Percentiles rank a stretch among this genome's conserved stretches.
Evolutionary conservation across 192 early-diverging fungal genomes (phyloP).

Genomic region (Coemansia sp.): DNA sequence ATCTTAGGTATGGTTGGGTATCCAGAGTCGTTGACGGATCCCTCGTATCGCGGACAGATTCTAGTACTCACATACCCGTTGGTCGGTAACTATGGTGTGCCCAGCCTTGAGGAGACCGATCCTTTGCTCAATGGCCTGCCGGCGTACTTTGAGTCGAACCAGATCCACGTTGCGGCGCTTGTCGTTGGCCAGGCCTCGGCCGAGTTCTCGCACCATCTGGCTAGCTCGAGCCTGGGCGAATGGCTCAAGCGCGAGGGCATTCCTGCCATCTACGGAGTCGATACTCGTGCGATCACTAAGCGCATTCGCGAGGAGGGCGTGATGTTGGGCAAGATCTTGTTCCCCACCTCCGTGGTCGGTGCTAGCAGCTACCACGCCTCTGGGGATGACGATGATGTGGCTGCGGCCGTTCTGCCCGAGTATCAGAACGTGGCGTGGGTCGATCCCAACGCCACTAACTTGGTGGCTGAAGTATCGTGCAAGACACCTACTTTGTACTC

Average conservation of each 20-base stretch:
- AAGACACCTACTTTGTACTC: conserved; percentile 75
- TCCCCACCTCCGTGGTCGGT: conserved; percentile 66
- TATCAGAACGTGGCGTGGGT: conserved; percentile 85
- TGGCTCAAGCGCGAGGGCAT: conserved; percentile 94
- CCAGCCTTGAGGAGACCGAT: conserved; percentile 83
- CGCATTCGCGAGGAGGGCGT: conserved; percentile 91
- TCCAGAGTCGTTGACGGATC: conserved; percentile 98
- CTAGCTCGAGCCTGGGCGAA: conserved; percentile 72
- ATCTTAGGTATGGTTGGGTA: conserved; percentile 89
- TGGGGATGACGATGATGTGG: conserved; percentile 26
- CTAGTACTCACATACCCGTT: conserved; percentile 97
- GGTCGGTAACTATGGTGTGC: conserved; percentile 98
- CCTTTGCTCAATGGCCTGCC: conserved; percentile 81
- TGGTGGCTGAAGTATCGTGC: conserved; percentile 95
- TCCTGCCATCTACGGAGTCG: conserved; percentile 92
- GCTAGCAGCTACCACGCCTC: conserved; percentile 23
- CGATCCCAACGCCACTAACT: conserved; percentile 90
- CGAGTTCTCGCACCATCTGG: conserved; percentile 93
- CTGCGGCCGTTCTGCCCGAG: conserved; percentile 58
- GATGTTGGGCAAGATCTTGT: conserved; percentile 87
- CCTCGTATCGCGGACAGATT: conserved; percentile 98
- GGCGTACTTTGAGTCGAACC: conserved; percentile 90
- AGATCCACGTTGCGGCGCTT: conserved; percentile 93
- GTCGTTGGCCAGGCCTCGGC: conserved; percentile 89
- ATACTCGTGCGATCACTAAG: conserved; percentile 96